Evolutionary conservation across 225 moss, liverwort and hornwort species (phyloP).

Genomic region (Pleurozium schreberi): DNA sequence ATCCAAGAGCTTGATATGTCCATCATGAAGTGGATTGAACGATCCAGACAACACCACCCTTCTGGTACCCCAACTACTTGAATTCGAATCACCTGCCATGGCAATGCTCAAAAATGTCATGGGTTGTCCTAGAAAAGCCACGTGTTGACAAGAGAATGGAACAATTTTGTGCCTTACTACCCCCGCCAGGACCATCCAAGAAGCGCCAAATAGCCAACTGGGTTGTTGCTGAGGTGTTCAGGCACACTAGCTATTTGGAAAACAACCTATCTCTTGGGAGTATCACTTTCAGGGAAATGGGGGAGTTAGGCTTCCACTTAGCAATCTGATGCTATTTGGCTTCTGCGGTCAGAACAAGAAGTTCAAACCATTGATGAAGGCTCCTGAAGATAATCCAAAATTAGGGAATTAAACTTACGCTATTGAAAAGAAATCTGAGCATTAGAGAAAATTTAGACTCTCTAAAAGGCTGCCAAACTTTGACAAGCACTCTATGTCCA

Average conservation of each 20-base stretch:
- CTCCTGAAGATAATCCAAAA: not conserved
- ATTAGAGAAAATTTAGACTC: too few relatives aligned
- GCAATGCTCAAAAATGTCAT: not conserved
- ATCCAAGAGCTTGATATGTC: constrained; percentile 79
- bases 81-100: constrained; percentile 20
- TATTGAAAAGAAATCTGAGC: not conserved
- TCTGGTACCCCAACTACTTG: constrained; percentile 36
- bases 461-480: too few relatives aligned
- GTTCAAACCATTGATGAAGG: not conserved
- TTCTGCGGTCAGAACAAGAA: not conserved
- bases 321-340: not conserved
- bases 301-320: not conserved
- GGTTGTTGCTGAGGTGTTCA: not conserved
- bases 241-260: not conserved
- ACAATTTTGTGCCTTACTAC: not conserved
- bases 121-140: not conserved
- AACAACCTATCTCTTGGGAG: not conserved
- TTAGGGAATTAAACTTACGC: not conserved
- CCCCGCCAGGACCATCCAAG: not conserved
- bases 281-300: not conserved
- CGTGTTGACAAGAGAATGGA: not conserved
- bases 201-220: not conserved
- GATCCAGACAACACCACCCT: constrained; percentile 84
- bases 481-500: too few relatives aligned
- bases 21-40: constrained; percentile 93